Conservation (phyloP, 495 filamentous ascomycete species). For the Staphylotrichum tortipilum region DNA sequence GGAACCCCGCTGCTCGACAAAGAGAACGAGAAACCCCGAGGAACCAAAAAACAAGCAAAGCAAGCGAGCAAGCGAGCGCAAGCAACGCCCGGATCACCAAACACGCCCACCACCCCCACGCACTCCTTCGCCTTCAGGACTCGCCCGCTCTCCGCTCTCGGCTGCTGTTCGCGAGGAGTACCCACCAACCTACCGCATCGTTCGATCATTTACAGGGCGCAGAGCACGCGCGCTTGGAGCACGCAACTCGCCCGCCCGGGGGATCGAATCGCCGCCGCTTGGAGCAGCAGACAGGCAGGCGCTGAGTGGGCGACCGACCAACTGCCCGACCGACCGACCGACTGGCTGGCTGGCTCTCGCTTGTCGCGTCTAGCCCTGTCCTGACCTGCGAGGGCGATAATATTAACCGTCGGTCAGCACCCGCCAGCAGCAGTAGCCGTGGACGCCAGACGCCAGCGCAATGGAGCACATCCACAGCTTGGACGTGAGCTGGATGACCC, state of each 20-base stretch:
- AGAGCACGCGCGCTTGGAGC: too few species aligned
- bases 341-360: too few species aligned
- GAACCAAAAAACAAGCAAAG: too few species aligned
- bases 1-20: conserved; percentile 5
- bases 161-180: neutral
- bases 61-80: too few species aligned
- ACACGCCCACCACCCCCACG: too few species aligned
- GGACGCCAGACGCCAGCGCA: conserved; percentile 16
- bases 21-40: too few species aligned
- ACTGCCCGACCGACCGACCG: neutral
- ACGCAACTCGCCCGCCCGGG: too few species aligned
- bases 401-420: neutral
- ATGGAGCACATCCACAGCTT: conserved; percentile 60
- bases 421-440: too few species aligned
- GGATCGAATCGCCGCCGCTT: too few species aligned
- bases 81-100: neutral
- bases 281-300: too few species aligned
- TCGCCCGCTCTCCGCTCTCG: neutral
- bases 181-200: neutral
- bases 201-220: neutral
- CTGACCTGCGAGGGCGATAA: neutral
- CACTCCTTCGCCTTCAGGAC: too few species aligned
- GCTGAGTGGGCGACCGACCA: too few species aligned
- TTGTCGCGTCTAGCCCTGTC: neutral
- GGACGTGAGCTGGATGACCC: conserved; percentile 60